These are phyloP conservation scores for Apophysomyces sp. DNA, from an alignment of 371 early-diverging fungal species.

Conservation along the genomic window DNA sequence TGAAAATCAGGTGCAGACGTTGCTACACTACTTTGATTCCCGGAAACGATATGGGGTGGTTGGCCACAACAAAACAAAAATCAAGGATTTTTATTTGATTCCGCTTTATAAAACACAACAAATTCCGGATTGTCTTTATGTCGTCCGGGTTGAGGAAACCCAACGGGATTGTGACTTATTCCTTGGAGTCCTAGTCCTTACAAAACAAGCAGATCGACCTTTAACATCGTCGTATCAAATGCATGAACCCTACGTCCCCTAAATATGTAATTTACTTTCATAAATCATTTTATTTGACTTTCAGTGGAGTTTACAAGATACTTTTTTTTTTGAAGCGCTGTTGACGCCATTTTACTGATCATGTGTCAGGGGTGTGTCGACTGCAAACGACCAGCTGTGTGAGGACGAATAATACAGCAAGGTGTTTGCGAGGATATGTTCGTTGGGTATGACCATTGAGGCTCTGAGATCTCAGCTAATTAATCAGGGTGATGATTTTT, in stretches of 20 bases:
- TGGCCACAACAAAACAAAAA: slow-evolving; percentile 58
- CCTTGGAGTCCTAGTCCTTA: slow-evolving; percentile 54
- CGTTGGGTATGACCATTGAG: no score
- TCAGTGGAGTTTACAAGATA: no score
- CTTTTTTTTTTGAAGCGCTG: background rate
- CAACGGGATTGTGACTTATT: slow-evolving; percentile 38
- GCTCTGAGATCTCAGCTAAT: no score
- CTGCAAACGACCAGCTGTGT: no score
- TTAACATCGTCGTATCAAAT: slow-evolving; percentile 1
- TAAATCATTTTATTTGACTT: background rate
- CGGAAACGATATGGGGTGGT: slow-evolving; percentile 70
- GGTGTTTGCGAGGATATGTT: no score
- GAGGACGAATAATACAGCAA: no score
- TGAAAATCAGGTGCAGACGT: slow-evolving; percentile 31
- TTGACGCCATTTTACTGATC: no score
- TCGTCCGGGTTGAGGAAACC: slow-evolving; percentile 40
- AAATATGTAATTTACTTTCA: background rate
- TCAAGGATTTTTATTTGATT: slow-evolving; percentile 78
- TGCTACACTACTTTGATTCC: slow-evolving; percentile 62
- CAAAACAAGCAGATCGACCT: slow-evolving; percentile 24
- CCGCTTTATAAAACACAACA: slow-evolving; percentile 53
- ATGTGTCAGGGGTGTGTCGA: no score
- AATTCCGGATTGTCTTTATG: slow-evolving; percentile 56
- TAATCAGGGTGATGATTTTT: no score
- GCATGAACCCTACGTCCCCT: background rate